phyloP scores from a whole-genome alignment of 495 filamentous ascomycete species.

The Lophium mytilinum region DNA sequence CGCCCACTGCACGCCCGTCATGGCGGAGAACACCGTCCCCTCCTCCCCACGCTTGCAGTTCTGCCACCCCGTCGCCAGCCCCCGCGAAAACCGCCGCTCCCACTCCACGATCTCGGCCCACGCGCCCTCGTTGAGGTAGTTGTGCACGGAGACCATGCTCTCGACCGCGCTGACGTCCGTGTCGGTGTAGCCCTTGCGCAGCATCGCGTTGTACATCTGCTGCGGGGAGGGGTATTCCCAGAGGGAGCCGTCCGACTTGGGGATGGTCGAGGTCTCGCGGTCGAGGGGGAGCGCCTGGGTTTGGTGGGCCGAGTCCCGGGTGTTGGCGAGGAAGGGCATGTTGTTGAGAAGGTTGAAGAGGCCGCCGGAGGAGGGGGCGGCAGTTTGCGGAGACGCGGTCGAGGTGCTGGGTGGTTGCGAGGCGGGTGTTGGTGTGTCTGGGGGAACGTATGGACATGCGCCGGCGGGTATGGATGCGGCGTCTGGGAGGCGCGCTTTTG shows the following conservation, averaged over 20 bases:
- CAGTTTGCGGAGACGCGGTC: conserved; percentile 25
- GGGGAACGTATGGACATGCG: conserved; percentile 39
- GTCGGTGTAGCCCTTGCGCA: conserved; percentile 91
- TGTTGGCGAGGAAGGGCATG: conserved; percentile 83
- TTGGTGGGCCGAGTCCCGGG: conserved; percentile 65
- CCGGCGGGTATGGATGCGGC: conserved; percentile 37
- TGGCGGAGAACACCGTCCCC: neutral
- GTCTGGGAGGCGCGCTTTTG: conserved; percentile 34
- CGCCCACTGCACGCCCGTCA: conserved; percentile 26
- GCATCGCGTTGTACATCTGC: conserved; percentile 98
- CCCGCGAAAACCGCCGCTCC: conserved; percentile 75
- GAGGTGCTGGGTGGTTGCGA: conserved; percentile 36
- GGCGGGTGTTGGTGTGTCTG: conserved; percentile 42
- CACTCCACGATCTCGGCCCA: conserved; percentile 90
- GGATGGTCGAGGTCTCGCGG: conserved; percentile 79
- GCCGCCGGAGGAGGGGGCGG: conserved; percentile 45
- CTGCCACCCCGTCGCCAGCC: conserved; percentile 62
- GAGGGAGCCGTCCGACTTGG: conserved; percentile 63
- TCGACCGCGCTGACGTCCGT: conserved; percentile 91
- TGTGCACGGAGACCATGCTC: conserved; percentile 94
- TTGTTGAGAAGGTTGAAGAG: conserved; percentile 91
- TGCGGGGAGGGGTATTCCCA: conserved; percentile 99
- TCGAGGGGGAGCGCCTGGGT: conserved; percentile 62
- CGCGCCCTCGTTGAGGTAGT: conserved; percentile 95
- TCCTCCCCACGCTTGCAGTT: conserved; percentile 68